Conservation (phyloP, 1,284 basidiomycete species). For the Ceratobasidium sp. region DNA sequence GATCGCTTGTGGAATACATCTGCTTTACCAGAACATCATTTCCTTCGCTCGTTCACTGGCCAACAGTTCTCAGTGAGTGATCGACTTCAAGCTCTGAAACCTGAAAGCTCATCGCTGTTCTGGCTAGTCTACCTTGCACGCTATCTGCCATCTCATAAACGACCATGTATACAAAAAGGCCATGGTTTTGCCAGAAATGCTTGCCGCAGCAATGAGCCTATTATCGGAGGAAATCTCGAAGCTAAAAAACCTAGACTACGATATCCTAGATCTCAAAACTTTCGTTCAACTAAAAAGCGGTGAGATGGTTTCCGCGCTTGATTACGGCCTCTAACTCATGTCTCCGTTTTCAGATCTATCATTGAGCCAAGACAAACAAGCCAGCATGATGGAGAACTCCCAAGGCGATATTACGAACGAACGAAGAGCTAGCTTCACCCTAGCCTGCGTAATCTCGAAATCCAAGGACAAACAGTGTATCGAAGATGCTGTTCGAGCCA, state of each 20-base stretch:
- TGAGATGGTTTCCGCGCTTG: neutral
- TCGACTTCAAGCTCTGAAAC: too few relatives aligned
- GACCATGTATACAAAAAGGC: neutral
- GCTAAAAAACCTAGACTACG: neutral
- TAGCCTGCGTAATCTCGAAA: neutral
- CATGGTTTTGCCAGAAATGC: neutral
- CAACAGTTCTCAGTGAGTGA: neutral
- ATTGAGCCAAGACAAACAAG: neutral
- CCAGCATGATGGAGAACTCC: neutral
- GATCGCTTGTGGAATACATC: too few relatives aligned
- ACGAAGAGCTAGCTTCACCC: neutral
- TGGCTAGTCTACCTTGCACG: constrained; percentile 9
- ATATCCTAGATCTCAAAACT: neutral
- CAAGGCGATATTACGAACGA: neutral
- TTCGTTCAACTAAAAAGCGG: neutral
- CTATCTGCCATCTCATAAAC: neutral
- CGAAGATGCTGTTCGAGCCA: constrained; percentile 1
- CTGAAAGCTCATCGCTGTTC: neutral
- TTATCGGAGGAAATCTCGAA: neutral
- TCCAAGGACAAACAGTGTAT: constrained; percentile 13
- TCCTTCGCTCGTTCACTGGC: neutral
- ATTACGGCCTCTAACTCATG: neutral
- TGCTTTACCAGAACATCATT: neutral
- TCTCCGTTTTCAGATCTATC: neutral
- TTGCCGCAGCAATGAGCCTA: constrained; percentile 1